phyloP scores from a whole-genome alignment of 331 rosid species.

The Quercus phellos region DNA sequence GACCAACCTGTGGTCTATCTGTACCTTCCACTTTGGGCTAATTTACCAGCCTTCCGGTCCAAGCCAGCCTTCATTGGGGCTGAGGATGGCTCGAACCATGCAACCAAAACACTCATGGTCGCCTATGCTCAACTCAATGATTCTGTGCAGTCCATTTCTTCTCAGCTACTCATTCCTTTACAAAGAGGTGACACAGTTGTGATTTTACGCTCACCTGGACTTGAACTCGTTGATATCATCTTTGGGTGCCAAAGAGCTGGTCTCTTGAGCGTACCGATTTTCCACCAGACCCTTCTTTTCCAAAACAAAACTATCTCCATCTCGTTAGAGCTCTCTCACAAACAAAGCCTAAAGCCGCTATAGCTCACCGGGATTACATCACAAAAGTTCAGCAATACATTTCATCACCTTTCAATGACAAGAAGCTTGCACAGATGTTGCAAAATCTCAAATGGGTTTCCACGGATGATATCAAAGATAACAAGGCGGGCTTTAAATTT shows the following conservation, averaged over 20 bases:
- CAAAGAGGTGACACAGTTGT: slow-evolving; percentile 51
- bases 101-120: slow-evolving; percentile 11
- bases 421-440: slow-evolving; percentile 35
- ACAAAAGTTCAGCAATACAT: slow-evolving; percentile 31
- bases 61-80: slow-evolving; percentile 81
- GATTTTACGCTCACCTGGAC: slow-evolving; percentile 67
- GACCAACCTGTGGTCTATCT: slow-evolving; percentile 79
- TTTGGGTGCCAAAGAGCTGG: slow-evolving; percentile 76
- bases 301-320: slow-evolving; percentile 43
- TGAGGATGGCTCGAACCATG: slow-evolving; percentile 17
- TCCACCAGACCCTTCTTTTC: slow-evolving; percentile 53
- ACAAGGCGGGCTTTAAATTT: not conserved
- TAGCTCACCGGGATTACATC: slow-evolving; percentile 55
- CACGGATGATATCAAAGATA: slow-evolving; percentile 22
- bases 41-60: slow-evolving; percentile 49
- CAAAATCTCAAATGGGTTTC: slow-evolving; percentile 53
- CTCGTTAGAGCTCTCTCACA: slow-evolving; percentile 51
- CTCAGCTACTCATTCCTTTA: slow-evolving; percentile 28
- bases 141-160: slow-evolving; percentile 39
- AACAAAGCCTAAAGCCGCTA: slow-evolving; percentile 81
- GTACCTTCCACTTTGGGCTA: slow-evolving; percentile 73
- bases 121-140: slow-evolving; percentile 55
- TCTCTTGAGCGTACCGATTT: slow-evolving; percentile 54
- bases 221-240: slow-evolving; percentile 50
- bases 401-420: slow-evolving; percentile 23